Base-by-base conservation (phyloP, 345 rosid species). In the Dipteronia dyeriana region DNA sequence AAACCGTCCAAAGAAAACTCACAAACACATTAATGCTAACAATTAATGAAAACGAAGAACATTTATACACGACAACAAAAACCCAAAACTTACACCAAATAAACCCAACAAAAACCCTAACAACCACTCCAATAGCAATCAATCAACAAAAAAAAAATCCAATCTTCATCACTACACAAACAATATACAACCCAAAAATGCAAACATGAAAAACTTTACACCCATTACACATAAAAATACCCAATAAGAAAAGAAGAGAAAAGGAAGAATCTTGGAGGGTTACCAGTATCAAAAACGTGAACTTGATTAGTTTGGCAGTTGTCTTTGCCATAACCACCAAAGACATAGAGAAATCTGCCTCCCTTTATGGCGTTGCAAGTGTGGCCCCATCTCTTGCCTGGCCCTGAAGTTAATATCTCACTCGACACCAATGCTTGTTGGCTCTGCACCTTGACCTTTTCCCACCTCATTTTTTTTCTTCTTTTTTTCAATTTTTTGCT, bases 351-450 rank as follows among this genome's bases (percentile, higher is more conserved):
- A 85, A 92, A 88, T 82, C 90, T 90, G 62, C 97, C 98, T 43
- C 97, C 94, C 83, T 86, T 90, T 73, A 92, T 82, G 83, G 97
- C 86, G 95, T 97, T 97, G 79, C 94, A 90, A 65, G 98, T 90
- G 82, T 97, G 98, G 49, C 99, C 98, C 97, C 99, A 97, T 89
- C 97, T 89, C 82, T 91, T 91, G 25, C 97, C 97, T 67, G 98
- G 98, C 76, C 96, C 93, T 60, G 83, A 77, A 64, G 68, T 68
- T 22, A 71, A 76, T 29, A 54, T 76, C 17, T 65, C 75, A 75
- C 49, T 75, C 34, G 39, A 76, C 81, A 63, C 87, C 82, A n/a
- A 77, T 79, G 72, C 89, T 12, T 67, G 85, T 75, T 63, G 76
- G 59, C 71, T 29, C 38, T 66, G 83, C 2, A 68, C 78, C 54